Evolutionary conservation across 805 yeast genomes (phyloP), one percentile per base, ranked within the genome.

Genomic region (Metschnikowia cubensis): DNA sequence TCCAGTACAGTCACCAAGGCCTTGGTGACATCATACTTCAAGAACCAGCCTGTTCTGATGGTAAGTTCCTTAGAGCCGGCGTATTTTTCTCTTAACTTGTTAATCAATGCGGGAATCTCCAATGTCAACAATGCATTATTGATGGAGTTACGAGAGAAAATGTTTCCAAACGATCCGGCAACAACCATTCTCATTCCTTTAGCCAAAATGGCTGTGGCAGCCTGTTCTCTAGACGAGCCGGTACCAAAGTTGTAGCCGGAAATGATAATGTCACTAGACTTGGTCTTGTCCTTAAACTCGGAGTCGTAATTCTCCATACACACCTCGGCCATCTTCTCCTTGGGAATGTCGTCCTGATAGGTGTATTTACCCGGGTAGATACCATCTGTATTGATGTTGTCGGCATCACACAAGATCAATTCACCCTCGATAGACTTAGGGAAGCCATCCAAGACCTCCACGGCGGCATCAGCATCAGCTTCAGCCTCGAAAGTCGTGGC

Each of bases 331-430:
- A 94, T 94, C 67, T 86, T 89, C 60, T 89, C 96, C 62, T 87
- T 80, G 38, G 97, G 81, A 42, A 94, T 94, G 65, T 94, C 98
- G 68, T 94, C 99, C 74, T 94, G 98, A 72, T 94, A 94, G 8
- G 99, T 94, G 76, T 94, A 94, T 68, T 94, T 94, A 58, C 99
- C 99, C 20, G 99, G 99, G 66, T 94, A 94, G 51, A 94, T 94
- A 63, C 98, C 99, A 68, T 94, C 99, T 20, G 99, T 94, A 73
- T 94, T 94, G 70, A 94, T 84, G 66, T 87, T 87, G 70, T 94
- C 99, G 42, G 97, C 97, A 64, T 94, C 96, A 78, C 99, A 94
- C 22, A 94, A 76, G 17, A 94, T 89, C 51, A 94, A 76, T 69
- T 94, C 99, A 47, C 99, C 99, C 54, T 82, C 82, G 50, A 94